Conservation (phyloP, 1,284 basidiomycete genomes). For the Chalciporus sp. region DNA sequence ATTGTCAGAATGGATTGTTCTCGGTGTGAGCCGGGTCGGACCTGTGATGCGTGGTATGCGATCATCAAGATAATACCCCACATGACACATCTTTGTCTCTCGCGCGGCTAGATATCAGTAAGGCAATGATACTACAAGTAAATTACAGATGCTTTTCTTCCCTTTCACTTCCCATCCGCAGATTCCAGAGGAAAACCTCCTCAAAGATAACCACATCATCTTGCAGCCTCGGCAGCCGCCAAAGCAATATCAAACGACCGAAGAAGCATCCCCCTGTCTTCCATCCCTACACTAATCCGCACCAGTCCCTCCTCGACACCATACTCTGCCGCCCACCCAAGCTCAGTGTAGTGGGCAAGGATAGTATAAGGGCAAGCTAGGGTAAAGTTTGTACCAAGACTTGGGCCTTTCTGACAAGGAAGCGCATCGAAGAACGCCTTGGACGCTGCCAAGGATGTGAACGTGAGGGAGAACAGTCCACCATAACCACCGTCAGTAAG, state of each 20-base stretch:
- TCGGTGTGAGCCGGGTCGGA: too few relatives aligned
- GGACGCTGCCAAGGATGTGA: constrained; percentile 70
- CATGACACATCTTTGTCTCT: background rate
- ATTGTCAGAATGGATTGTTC: too few relatives aligned
- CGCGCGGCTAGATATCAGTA: background rate
- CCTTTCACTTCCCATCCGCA: background rate
- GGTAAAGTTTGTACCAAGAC: constrained; percentile 95
- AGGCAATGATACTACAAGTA: background rate
- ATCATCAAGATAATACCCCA: too few relatives aligned
- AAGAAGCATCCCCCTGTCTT: constrained; percentile 68
- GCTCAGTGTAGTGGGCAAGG: constrained; percentile 88
- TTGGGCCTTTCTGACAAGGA: constrained; percentile 88
- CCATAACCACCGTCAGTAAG: constrained; percentile 75
- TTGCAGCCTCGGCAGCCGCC: constrained; percentile 58
- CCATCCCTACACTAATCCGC: constrained; percentile 89
- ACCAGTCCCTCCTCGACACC: constrained; percentile 89
- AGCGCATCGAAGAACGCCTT: constrained; percentile 88
- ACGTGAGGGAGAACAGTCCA: constrained; percentile 91
- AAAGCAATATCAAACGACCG: constrained; percentile 69
- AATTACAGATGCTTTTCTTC: background rate
- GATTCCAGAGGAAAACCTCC: background rate
- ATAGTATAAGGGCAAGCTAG: constrained; percentile 93
- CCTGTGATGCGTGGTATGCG: background rate
- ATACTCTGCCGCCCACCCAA: constrained; percentile 89
- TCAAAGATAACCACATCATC: constrained; percentile 6